These are phyloP conservation scores for Malus fusca DNA, from an alignment of 306 rosid genomes.

Conservation along the genomic window DNA sequence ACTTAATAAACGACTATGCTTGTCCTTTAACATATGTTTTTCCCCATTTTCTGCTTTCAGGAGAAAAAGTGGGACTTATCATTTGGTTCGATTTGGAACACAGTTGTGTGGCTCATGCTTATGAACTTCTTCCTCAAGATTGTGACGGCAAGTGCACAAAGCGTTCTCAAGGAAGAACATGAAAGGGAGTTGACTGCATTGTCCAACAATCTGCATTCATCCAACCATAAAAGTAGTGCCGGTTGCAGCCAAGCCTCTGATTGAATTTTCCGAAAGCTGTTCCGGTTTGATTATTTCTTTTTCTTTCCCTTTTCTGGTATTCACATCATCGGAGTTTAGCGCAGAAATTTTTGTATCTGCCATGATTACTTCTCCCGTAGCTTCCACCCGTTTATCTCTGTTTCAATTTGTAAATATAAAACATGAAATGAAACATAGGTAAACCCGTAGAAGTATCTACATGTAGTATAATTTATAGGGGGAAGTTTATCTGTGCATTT, in stretches of 20 bases:
- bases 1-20: neutral
- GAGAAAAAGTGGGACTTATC: constrained; percentile 57
- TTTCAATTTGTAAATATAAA: neutral
- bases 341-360: constrained; percentile 5
- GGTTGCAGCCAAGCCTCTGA: constrained; percentile 8
- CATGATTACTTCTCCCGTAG: neutral
- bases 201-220: constrained; percentile 3
- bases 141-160: constrained; percentile 57
- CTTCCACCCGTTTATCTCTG: neutral
- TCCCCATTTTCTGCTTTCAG: constrained; percentile 21
- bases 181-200: constrained; percentile 33
- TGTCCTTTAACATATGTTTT: neutral
- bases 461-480: neutral
- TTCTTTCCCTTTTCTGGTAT: neutral
- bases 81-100: constrained; percentile 48
- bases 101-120: constrained; percentile 70
- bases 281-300: neutral
- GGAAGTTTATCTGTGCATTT: neutral
- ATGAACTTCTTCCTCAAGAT: constrained; percentile 60
- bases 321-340: neutral
- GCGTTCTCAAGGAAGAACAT: constrained; percentile 44
- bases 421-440: neutral
- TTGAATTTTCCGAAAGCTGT: neutral
- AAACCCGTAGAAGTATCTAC: neutral
- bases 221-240: neutral